phyloP scores from a whole-genome alignment of 1,284 basidiomycete genomes.

The Ceratobasidium sp. region DNA sequence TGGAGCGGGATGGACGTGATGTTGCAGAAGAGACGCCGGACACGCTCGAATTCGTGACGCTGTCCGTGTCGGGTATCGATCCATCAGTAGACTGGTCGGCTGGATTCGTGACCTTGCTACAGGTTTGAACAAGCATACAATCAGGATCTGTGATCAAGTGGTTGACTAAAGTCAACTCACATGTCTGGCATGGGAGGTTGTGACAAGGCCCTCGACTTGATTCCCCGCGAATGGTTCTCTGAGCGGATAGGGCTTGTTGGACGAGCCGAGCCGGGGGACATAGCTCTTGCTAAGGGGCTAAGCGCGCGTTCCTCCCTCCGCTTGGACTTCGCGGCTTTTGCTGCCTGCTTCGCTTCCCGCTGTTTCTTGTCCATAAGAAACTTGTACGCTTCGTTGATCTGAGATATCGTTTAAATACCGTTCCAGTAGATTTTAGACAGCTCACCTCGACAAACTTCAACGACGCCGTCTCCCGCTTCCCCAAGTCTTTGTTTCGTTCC shows the following conservation, averaged over 20 bases:
- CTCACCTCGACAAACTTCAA: slow-evolving; percentile 34
- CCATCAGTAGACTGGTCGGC: not conserved
- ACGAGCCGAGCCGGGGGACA: slow-evolving; percentile 4
- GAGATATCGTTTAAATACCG: not conserved
- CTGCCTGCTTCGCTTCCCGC: slow-evolving; percentile 31
- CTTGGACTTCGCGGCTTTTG: slow-evolving; percentile 33
- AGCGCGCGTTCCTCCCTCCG: slow-evolving; percentile 26
- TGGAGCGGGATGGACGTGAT: slow-evolving; percentile 9
- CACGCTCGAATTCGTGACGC: not conserved
- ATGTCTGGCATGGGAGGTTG: slow-evolving; percentile 19
- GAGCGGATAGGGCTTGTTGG: slow-evolving; percentile 25
- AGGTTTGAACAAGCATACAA: slow-evolving; percentile 8
- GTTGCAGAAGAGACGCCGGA: not conserved
- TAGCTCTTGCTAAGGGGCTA: not conserved
- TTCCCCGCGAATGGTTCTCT: too few species aligned
- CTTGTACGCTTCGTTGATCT: slow-evolving; percentile 43
- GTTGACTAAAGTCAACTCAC: slow-evolving; percentile 5
- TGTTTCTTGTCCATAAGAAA: slow-evolving; percentile 38
- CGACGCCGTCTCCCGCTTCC: slow-evolving; percentile 36
- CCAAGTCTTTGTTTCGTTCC: slow-evolving; percentile 29
- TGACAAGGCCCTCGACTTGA: not conserved
- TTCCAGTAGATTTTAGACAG: not conserved
- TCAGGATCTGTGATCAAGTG: not conserved
- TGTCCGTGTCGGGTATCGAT: not conserved
- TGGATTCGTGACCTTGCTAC: not conserved